Base-by-base conservation (phyloP, 768 basidiomycete species). In the Tulasnella sp. region DNA sequence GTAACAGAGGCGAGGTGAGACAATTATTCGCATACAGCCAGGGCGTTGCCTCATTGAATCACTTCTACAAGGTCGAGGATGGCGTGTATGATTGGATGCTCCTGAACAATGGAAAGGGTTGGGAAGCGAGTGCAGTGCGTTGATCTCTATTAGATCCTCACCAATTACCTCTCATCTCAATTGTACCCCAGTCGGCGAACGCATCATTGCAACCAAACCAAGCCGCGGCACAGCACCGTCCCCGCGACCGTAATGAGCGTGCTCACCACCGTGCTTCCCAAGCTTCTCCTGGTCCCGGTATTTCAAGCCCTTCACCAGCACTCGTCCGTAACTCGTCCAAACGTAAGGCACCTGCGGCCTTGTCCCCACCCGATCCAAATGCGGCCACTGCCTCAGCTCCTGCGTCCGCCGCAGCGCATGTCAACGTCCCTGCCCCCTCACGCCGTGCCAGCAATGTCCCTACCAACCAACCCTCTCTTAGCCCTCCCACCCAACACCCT, bases 31-130 rank as follows among this genome's bases (percentile, higher is more conserved):
- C 36, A 11, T 43, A 25, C 41, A 6, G n/a, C 41, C 27, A 6
- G n/a, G 27, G 17, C 6, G 7, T 43, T 43, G 41, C 27, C 6
- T 43, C 27, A 6, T n/a, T 9, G 36, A 39, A 39, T 39, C 9
- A 9, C 9, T 43, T 17, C 6, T 17, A 19, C 6, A 9, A 43
- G 41, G 27, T 82, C 25, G 96, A 99, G 62, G 96, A 98, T 71
- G 85, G 85, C 17, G 76, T 91, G 31, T 98, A 87, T 69, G 96
- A 99, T 69, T 99, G 96, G 96, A 96, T 94, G 73, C 63, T 84
- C 59, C 71, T 97, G 50, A 92, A 98, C 65, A 82, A 82, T 63
- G 93, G 92, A 45, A 86, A 86, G 72, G 94, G 94, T 52, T 98
- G 93, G 93, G 92, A 97, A 71, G 78, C 77, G 43, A 81, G 83